Conservation (phyloP, 805 yeast genomes). For the Pichia heedii region DNA sequence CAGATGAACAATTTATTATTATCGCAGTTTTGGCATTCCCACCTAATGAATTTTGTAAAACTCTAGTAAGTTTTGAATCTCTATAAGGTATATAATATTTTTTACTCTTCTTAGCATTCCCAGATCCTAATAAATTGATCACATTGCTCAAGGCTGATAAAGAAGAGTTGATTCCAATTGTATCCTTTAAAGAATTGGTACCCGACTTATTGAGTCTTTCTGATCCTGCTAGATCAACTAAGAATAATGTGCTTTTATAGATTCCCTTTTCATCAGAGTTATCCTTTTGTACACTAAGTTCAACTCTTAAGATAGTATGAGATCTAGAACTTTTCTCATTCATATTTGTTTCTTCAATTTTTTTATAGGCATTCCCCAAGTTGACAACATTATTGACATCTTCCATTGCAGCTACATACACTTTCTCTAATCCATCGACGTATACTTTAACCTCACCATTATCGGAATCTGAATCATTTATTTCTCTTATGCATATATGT, state of each 20-base stretch:
- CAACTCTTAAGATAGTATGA: conserved; percentile 69
- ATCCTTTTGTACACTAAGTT: conserved; percentile 30
- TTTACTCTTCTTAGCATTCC: conserved; percentile 35
- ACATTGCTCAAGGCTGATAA: conserved; percentile 73
- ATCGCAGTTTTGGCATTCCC: conserved; percentile 75
- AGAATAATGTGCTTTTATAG: conserved; percentile 54
- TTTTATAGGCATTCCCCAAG: conserved; percentile 50
- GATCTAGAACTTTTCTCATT: conserved; percentile 59
- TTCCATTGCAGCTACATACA: conserved; percentile 45
- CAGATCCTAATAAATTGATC: conserved; percentile 68
- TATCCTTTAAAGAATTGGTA: conserved; percentile 65
- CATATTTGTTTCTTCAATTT: conserved; percentile 30
- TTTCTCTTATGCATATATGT: conserved; percentile 52
- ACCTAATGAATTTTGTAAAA: conserved; percentile 71
- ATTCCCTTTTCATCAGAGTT: conserved; percentile 47
- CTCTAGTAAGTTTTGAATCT: conserved; percentile 70
- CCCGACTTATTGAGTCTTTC: conserved; percentile 43
- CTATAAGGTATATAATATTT: conserved; percentile 2
- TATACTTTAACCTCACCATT: conserved; percentile 27
- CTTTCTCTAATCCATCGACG: conserved; percentile 60
- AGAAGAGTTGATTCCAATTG: conserved; percentile 75
- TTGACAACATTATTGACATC: conserved; percentile 52
- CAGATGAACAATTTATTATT: conserved; percentile 66
- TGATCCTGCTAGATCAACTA: conserved; percentile 84
- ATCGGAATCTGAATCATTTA: conserved; percentile 43